These are phyloP conservation scores for Lipomyces spencermartinsiae DNA, from an alignment of 805 yeast species.

Conservation along the genomic window DNA sequence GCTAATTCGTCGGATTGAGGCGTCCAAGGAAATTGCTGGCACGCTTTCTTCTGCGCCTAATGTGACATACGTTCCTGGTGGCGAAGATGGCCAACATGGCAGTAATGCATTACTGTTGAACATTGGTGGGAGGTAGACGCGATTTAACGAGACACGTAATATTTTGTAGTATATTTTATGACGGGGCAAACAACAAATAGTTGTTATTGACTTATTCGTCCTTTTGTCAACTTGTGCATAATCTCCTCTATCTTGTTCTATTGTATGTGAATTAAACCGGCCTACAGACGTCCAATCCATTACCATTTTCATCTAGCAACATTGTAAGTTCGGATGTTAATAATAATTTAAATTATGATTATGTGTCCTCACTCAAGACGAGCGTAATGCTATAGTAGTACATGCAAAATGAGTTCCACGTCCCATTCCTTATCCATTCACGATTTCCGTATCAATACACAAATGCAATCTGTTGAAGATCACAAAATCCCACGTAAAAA, in stretches of 20 bases:
- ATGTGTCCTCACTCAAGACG: background rate
- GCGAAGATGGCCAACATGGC: slow-evolving; percentile 26
- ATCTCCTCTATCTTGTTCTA: background rate
- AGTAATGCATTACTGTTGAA: slow-evolving; percentile 46
- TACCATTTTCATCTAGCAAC: background rate
- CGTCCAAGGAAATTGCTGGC: slow-evolving; percentile 91
- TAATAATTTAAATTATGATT: background rate
- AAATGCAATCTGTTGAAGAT: background rate
- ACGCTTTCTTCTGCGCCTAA: slow-evolving; percentile 84
- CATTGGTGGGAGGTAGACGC: slow-evolving; percentile 41
- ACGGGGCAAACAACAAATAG: too few species aligned
- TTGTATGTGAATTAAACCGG: background rate
- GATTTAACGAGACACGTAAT: background rate
- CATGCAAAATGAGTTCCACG: background rate
- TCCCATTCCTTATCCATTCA: background rate
- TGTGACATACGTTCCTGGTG: slow-evolving; percentile 81
- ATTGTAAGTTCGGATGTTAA: background rate
- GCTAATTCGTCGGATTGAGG: slow-evolving; percentile 93
- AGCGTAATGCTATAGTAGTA: background rate
- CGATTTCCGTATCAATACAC: slow-evolving; percentile 4
- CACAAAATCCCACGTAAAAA: background rate
- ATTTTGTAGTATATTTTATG: background rate
- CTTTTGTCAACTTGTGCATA: background rate
- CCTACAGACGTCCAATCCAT: background rate
- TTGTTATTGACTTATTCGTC: background rate